Evolutionary conservation across 768 basidiomycete species (phyloP), one percentile per base, ranked within the genome.

Genomic region (Hygrocybe punicea): DNA sequence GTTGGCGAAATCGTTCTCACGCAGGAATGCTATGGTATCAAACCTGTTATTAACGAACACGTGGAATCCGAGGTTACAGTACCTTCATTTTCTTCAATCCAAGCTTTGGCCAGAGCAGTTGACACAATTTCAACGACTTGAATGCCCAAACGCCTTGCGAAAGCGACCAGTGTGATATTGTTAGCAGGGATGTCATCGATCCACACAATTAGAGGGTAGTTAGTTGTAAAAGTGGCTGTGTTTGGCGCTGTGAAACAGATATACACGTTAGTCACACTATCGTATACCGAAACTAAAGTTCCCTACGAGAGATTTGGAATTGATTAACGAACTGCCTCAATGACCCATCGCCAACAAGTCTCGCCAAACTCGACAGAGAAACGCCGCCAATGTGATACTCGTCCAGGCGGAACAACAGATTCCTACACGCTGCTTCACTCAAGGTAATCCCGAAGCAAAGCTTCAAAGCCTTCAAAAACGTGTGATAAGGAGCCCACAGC

Each of bases 81-180:
- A 72, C 71, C 65, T 40, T 61, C 23, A 45, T 72, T 62, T 19
- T 50, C 63, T 6, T 67, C 62, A 2, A 72, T 61, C 71, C 70
- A 73, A 3, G 61, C 50, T 45, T 65, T 70, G 8, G 70, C 67
- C 1, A 54, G 39, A 1, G 67, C 65, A 2, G 72, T 73, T 1
- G 72, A 73, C 4, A 61, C 50, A 5, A 71, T 45, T 14, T 66
- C 56, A 4, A 72, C n/a, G 17, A 69, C 67, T 2, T 58, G 53
- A 17, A 71, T 62, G 6, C 65, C 65, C 8, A 56, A 29, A 5
- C 19, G 24, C 11, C 25, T 34, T 1, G 72, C 71, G 44, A 54
- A 39, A 2, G 40, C 25, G 14, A 65, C 56, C 40, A 62, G 62
- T 8, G 21, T 14, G 1, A 24, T 25, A 25, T 59, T 67, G 34